Evolutionary conservation across 2,329 filamentous ascomycete genomes (phyloP).

Genomic region (Beauveria bassiana): DNA sequence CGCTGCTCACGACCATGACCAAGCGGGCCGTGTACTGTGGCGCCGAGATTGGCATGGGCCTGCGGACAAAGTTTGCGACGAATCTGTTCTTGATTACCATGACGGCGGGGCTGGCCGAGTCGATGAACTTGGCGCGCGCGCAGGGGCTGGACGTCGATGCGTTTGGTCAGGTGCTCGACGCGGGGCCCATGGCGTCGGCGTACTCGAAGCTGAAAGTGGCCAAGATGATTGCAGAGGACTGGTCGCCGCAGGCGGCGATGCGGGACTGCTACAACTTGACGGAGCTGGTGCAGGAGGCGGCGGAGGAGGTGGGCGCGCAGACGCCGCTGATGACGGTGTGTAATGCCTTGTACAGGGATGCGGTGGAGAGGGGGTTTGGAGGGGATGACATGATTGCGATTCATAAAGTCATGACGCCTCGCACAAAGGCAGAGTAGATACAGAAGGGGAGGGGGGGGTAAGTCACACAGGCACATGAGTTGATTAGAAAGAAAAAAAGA

Average conservation of each 20-base stretch:
- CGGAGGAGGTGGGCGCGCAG: conserved; percentile 13
- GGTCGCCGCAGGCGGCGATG: conserved; percentile 22
- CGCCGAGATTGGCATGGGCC: conserved; percentile 22
- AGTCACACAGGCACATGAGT: neutral
- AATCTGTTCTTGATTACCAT: conserved; percentile 24
- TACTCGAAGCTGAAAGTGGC: conserved; percentile 23
- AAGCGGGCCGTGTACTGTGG: conserved; percentile 26
- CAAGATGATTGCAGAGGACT: conserved; percentile 23
- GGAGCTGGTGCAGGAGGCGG: conserved; percentile 20
- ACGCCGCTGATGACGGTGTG: conserved; percentile 19
- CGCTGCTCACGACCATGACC: conserved; percentile 20
- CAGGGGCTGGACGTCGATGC: conserved; percentile 24
- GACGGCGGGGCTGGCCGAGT: conserved; percentile 25
- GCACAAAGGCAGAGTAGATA: too few species aligned
- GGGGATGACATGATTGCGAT: conserved; percentile 24
- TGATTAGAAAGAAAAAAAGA: too few species aligned
- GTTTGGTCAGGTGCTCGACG: conserved; percentile 22
- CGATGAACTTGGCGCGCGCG: conserved; percentile 24
- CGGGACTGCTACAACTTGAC: conserved; percentile 25
- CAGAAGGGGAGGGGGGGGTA: too few species aligned
- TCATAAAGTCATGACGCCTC: conserved; percentile 13
- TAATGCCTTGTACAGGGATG: conserved; percentile 18
- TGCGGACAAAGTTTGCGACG: conserved; percentile 26
- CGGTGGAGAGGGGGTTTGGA: conserved; percentile 15
- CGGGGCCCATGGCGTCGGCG: conserved; percentile 23